Evolutionary conservation across 2,329 filamentous ascomycete genomes (phyloP), one percentile per base, ranked within the genome.

Genomic region (Clonostachys byssicola): DNA sequence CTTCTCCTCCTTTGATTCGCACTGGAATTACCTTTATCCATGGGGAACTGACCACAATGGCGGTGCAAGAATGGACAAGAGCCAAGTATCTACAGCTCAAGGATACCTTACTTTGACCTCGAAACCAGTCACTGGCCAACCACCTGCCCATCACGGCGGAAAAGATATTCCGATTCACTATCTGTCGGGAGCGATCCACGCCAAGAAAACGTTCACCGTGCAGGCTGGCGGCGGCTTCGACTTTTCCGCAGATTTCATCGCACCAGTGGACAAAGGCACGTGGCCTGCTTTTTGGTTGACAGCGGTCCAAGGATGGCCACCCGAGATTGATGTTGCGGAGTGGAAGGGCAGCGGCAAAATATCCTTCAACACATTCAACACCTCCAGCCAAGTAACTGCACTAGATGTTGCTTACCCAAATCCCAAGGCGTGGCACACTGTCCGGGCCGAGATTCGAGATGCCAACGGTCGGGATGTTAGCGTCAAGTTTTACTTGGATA

Each of bases 241-340:
- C 52, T 71, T 72, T 52, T 51, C 53, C 9, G 70, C 62, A 43
- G 66, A 70, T 51, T 67, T 74, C 52, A 58, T 56, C 45, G 71
- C 70, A 6, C 62, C 68, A 9, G 66, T 66, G 2, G 57, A 58
- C 2, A 60, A 64, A 49, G 70, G 75, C 7, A 79, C 76, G 0
- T 81, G 78, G 79, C 78, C 78, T 0, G 78, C 78, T 0, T 81
- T 81, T 54, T 81, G 78, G 78, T 60, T 81, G 13, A 80, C 76
- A 2, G 76, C 67, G 0, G 75, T 76, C 1, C 57, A 75, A 41
- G 66, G 70, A 1, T 82, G 79, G 78, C 78, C 78, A 14, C 79
- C 78, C 0, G 79, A 81, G 68, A 72, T 82, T 47, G 78, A 82
- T 56, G 69, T 82, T 61, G 78, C 78, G 2, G 78, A 82, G 60